Percentiles rank a stretch among this genome's conserved stretches.
phyloP scores from a whole-genome alignment of 2,329 filamentous ascomycete genomes.

The Aspergillus brunneoviolaceus region DNA sequence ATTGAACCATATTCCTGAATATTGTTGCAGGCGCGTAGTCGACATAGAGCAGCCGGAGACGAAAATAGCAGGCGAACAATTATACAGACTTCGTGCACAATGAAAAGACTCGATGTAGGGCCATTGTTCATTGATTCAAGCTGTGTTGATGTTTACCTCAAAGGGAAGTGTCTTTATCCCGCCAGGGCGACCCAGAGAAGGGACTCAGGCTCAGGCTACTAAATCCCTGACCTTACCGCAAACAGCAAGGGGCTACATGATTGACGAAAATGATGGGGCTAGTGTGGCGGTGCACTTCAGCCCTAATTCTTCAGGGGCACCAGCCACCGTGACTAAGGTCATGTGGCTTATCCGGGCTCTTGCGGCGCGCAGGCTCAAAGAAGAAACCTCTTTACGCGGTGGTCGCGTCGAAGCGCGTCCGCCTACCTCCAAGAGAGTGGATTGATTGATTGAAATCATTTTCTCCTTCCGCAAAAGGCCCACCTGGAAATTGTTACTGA shows the following conservation, averaged over 20 bases:
- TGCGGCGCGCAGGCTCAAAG: conserved; percentile 21
- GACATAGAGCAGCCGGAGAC: not conserved
- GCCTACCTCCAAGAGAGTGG: not conserved
- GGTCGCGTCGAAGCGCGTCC: conserved; percentile 30
- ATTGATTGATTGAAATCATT: conserved; percentile 17
- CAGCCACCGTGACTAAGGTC: conserved; percentile 1
- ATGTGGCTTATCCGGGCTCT: conserved; percentile 16
- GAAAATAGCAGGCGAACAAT: not conserved
- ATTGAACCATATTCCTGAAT: not conserved
- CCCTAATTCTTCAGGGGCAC: not conserved
- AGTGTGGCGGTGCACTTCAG: conserved; percentile 2
- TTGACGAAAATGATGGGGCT: not conserved
- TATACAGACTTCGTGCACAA: not conserved
- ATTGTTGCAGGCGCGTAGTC: not conserved
- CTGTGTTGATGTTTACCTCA: not conserved
- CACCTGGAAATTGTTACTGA: conserved; percentile 11
- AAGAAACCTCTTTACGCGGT: conserved; percentile 37
- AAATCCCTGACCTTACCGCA: not conserved
- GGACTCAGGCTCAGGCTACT: too few species aligned
- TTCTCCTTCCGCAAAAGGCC: conserved; percentile 22
- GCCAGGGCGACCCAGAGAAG: not conserved
- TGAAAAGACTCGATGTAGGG: too few species aligned
- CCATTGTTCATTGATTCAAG: not conserved
- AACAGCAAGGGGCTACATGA: not conserved
- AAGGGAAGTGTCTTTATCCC: not conserved